phyloP scores from a whole-genome alignment of 306 rosid genomes.

The Dalbergia cultrata region DNA sequence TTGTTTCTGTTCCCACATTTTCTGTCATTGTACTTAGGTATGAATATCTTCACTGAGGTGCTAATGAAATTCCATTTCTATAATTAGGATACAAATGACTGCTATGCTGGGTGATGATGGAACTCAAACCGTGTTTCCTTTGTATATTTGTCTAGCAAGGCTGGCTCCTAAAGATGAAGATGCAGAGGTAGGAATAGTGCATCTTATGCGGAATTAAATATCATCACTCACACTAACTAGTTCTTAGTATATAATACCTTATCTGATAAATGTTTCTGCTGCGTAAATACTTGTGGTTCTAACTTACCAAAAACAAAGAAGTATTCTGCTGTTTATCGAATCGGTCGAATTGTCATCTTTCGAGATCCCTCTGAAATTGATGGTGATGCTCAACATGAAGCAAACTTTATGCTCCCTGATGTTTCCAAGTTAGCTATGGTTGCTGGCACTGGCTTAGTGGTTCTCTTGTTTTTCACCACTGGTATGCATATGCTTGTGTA shows the following conservation, averaged over 20 bases:
- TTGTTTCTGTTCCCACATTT: constrained; percentile 29
- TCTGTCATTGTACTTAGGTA: constrained; percentile 11
- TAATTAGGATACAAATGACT: constrained; percentile 74
- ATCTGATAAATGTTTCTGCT: constrained; percentile 34
- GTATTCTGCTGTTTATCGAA: constrained; percentile 69
- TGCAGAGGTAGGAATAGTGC: constrained; percentile 63
- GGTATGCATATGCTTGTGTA: constrained; percentile 62
- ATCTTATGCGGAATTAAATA: constrained; percentile 35
- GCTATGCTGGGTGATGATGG: constrained; percentile 56
- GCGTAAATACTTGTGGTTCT: constrained; percentile 26
- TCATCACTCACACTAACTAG: neutral
- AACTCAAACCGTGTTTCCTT: constrained; percentile 63
- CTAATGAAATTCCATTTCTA: constrained; percentile 48
- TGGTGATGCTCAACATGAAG: constrained; percentile 58
- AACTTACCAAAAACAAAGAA: constrained; percentile 38
- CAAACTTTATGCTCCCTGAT: constrained; percentile 75
- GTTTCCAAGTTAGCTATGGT: constrained; percentile 66
- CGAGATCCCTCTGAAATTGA: constrained; percentile 52
- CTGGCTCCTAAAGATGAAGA: constrained; percentile 54
- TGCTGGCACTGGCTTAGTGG: constrained; percentile 64
- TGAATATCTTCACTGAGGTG: constrained; percentile 38
- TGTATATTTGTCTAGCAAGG: constrained; percentile 74
- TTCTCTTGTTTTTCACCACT: constrained; percentile 71
- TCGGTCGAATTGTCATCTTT: constrained; percentile 63
- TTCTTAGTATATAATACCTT: constrained; percentile 21